Conservation (phyloP, 2,329 filamentous ascomycete species). For the Alternaria atra region DNA sequence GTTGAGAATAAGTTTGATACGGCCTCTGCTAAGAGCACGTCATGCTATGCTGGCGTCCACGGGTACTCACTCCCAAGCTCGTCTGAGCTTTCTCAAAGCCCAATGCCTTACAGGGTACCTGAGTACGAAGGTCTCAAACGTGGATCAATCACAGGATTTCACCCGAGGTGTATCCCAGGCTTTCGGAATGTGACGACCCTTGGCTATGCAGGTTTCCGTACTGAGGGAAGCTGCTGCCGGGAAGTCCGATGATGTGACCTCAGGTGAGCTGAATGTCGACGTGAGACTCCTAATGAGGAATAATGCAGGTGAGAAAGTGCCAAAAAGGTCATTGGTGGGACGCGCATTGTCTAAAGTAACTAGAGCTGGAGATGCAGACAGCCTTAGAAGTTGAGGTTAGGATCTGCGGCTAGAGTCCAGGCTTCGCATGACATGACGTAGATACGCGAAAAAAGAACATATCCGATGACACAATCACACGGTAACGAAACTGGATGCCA, state of each 20-base stretch:
- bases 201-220: background rate
- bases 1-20: background rate
- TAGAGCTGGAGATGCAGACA: background rate
- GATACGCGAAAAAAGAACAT: slow-evolving; percentile 6
- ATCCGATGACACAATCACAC: background rate
- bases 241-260: background rate
- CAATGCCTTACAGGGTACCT: background rate
- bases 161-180: background rate
- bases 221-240: background rate
- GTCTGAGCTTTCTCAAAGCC: background rate
- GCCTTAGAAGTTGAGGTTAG: slow-evolving; percentile 4
- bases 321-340: slow-evolving; percentile 3
- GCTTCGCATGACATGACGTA: slow-evolving; percentile 10
- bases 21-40: background rate
- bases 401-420: slow-evolving; percentile 7
- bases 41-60: background rate
- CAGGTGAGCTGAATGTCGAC: background rate
- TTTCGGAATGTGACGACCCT: background rate
- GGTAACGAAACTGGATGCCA: background rate
- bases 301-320: background rate
- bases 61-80: background rate
- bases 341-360: slow-evolving; percentile 4
- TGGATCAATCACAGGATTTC: background rate
- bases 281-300: slow-evolving; percentile 6
- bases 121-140: background rate